Base-by-base conservation (phyloP, 768 basidiomycete genomes). In the Macrolepiota fuliginosa region DNA sequence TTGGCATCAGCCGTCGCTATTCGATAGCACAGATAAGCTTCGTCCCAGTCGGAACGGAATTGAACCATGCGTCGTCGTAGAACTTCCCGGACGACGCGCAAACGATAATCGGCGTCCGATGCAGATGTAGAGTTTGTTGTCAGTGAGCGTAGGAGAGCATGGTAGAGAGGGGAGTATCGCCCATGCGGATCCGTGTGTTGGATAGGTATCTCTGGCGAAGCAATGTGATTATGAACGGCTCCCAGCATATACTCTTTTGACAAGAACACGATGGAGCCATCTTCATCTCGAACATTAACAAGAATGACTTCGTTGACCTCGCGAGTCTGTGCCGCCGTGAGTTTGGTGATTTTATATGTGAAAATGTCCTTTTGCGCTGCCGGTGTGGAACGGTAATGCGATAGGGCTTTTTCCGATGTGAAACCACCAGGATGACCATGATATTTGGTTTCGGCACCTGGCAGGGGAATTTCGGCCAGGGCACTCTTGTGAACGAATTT, bases 291-390 rank as follows among this genome's bases (percentile, higher is more conserved):
- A 3, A 64, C 56, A 40, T 65, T 66, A 15, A 57, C 36, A 2
- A 70, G 45, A n/a, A 67, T 61, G 32, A 65, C 59, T 10, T 58
- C 47, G 50, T 66, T 69, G 25, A 69, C 46, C 9, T 50, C 54
- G 25, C 64, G 46, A 11, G 65, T 69, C 15, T 70, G 65, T n/a
- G 62, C n/a, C 37, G 53, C 51, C 1, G 67, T 63, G 15, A 74
- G 67, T 37, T 64, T 67, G 29, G 65, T 70, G 62, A 69, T 57
- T 17, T 56, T 45, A 47, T 70, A 71, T 5, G 39, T 58, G 60
- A 72, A 72, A 2, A 39, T 10, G 24, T 73, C 70, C 13, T 64
- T 53, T 11, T 67, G 50, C 10, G 65, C 67, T 2, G 32, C 47
- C 10, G 40, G 22, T 10, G 49, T 63, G 37, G 32, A 24, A 46